phyloP scores from a whole-genome alignment of 2,329 filamentous ascomycete species.

The Chalara sp. region DNA sequence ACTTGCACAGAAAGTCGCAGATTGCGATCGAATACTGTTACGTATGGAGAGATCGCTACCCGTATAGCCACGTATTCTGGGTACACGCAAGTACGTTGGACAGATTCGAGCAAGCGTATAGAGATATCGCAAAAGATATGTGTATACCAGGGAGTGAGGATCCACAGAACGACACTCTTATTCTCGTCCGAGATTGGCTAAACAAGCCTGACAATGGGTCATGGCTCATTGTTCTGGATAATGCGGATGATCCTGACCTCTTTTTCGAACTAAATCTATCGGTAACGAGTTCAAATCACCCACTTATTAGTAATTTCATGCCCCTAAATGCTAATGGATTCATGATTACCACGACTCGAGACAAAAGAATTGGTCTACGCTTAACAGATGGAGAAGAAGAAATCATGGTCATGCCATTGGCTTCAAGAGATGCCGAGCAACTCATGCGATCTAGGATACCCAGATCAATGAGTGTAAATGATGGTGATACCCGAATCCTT shows the following conservation, averaged over 20 bases:
- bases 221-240: slow-evolving; percentile 20
- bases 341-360: slow-evolving; percentile 13
- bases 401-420: slow-evolving; percentile 5
- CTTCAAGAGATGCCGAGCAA: slow-evolving; percentile 2
- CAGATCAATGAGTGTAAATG: neutral
- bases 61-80: slow-evolving; percentile 12
- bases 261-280: slow-evolving; percentile 2
- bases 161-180: neutral
- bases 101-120: slow-evolving; percentile 12
- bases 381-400: slow-evolving; percentile 4
- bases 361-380: slow-evolving; percentile 3
- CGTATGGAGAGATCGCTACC: slow-evolving; percentile 4
- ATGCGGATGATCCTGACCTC: slow-evolving; percentile 12
- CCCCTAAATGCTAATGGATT: slow-evolving; percentile 2
- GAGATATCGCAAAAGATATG: slow-evolving; percentile 11
- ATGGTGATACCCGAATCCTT: neutral
- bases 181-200: slow-evolving; percentile 14
- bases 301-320: neutral
- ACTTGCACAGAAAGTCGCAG: slow-evolving; percentile 9
- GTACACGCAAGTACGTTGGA: slow-evolving; percentile 10
- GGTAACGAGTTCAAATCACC: neutral
- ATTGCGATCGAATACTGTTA: slow-evolving; percentile 17
- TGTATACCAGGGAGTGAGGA: slow-evolving; percentile 8
- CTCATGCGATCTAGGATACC: slow-evolving; percentile 12
- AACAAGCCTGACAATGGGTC: slow-evolving; percentile 7